Evolutionary conservation across 495 filamentous ascomycete genomes (phyloP).

Genomic region (Apiosordaria backusii): DNA sequence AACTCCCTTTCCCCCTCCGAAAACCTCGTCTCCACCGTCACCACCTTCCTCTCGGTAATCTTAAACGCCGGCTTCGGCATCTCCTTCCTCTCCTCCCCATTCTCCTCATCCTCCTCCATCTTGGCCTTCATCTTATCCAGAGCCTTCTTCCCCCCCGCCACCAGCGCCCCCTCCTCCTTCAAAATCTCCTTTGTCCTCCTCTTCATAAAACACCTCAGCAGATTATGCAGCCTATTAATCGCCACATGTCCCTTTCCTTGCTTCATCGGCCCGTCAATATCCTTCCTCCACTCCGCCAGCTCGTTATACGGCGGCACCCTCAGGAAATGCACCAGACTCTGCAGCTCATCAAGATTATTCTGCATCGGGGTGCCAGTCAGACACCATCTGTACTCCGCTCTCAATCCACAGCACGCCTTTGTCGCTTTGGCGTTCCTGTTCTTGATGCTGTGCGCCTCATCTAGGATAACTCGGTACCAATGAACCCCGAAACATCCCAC

Average conservation of each 20-base stretch:
- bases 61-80: conserved; percentile 62
- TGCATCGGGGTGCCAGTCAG: conserved; percentile 95
- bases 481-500: conserved; percentile 84
- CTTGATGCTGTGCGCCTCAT: conserved; percentile 97
- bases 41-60: conserved; percentile 81
- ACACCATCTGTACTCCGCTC: conserved; percentile 88
- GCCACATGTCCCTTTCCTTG: conserved; percentile 81
- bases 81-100: conserved; percentile 42
- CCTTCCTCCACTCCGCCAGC: conserved; percentile 75
- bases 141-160: conserved; percentile 59
- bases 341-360: conserved; percentile 96
- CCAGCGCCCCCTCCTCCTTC: conserved; percentile 73
- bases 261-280: conserved; percentile 82
- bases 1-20: conserved; percentile 74
- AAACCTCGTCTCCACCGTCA: conserved; percentile 75
- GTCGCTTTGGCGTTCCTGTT: conserved; percentile 95
- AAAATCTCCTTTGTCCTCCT: conserved; percentile 92
- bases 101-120: conserved; percentile 35
- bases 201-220: conserved; percentile 94
- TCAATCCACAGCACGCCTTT: conserved; percentile 76
- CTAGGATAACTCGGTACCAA: conserved; percentile 93
- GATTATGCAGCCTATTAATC: conserved; percentile 77
- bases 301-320: conserved; percentile 89
- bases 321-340: conserved; percentile 87
- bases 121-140: conserved; percentile 42